Percentiles rank a stretch among this genome's conserved stretches.
Conservation (phyloP, 768 basidiomycete genomes). For the Phylloporus sp. region DNA sequence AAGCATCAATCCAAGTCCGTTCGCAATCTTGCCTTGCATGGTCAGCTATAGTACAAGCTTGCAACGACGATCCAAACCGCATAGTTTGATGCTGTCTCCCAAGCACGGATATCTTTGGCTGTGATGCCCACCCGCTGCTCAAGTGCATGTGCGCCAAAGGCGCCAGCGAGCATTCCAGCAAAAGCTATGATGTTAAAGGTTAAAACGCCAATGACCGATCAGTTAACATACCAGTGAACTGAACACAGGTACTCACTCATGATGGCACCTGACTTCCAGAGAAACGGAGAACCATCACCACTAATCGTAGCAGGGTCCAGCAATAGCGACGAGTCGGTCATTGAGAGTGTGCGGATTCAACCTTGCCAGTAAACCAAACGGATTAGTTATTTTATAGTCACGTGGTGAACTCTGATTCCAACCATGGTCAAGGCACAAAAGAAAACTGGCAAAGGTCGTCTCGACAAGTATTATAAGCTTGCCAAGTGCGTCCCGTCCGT, state of each 20-base stretch:
- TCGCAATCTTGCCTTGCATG: constrained; percentile 48
- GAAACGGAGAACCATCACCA: constrained; percentile 18
- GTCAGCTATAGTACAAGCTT: constrained; percentile 8
- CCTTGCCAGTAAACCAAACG: too few relatives aligned
- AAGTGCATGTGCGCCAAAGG: constrained; percentile 68
- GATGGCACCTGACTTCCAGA: constrained; percentile 43
- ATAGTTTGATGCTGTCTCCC: constrained; percentile 61
- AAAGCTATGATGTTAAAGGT: constrained; percentile 29
- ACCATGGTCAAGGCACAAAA: constrained; percentile 79
- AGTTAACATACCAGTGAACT: neutral
- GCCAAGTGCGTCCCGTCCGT: constrained; percentile 56
- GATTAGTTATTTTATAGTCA: constrained; percentile 23
- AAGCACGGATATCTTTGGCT: constrained; percentile 52
- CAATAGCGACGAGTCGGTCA: constrained; percentile 31
- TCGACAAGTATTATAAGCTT: constrained; percentile 97
- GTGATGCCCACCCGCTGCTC: constrained; percentile 45
- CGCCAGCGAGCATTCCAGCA: constrained; percentile 55
- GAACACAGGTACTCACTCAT: constrained; percentile 32
- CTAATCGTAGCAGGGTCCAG: constrained; percentile 13
- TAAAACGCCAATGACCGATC: too few relatives aligned
- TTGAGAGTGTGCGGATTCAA: constrained; percentile 11
- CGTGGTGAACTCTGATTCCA: neutral
- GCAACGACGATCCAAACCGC: constrained; percentile 40
- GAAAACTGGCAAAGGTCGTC: constrained; percentile 93
- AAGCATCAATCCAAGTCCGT: constrained; percentile 62